These are phyloP conservation scores for Hagleromyces aurorensis DNA, from an alignment of 805 yeast species.

Conservation along the genomic window DNA sequence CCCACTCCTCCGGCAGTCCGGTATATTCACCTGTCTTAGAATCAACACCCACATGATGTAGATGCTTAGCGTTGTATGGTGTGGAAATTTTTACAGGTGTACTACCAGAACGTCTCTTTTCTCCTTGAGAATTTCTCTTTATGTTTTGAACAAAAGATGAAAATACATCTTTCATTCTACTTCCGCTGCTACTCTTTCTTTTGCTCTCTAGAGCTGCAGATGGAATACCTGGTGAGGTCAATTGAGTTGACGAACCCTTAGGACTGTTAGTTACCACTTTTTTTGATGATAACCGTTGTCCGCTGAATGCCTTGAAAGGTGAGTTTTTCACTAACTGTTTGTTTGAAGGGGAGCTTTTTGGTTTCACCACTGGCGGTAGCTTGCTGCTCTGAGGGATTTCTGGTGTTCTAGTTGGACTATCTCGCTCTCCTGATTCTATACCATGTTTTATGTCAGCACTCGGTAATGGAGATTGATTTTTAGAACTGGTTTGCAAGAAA, in stretches of 20 bases:
- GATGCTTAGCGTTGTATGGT: constrained; percentile 85
- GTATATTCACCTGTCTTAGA: constrained; percentile 77
- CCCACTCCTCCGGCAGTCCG: constrained; percentile 93
- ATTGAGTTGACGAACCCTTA: constrained; percentile 4
- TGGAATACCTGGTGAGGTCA: constrained; percentile 22
- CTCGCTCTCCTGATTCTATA: constrained; percentile 1
- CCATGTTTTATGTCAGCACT: constrained; percentile 5
- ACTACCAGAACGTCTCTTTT: constrained; percentile 34
- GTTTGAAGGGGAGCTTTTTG: constrained; percentile 4
- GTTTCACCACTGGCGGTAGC: constrained; percentile 6
- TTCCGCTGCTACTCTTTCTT: constrained; percentile 35
- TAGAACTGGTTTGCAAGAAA: constrained; percentile 4
- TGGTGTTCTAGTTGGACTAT: constrained; percentile 8
- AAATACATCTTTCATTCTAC: constrained; percentile 50
- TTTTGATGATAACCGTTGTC: constrained; percentile 1
- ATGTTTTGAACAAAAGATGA: constrained; percentile 36
- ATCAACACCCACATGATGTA: constrained; percentile 91
- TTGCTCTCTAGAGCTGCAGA: constrained; percentile 12
- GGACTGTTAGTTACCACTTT: constrained; percentile 9
- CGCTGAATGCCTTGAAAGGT: constrained; percentile 7
- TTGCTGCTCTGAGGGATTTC: constrained; percentile 7
- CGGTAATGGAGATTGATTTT: constrained; percentile 2
- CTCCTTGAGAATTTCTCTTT: constrained; percentile 23
- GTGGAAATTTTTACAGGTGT: constrained; percentile 58
- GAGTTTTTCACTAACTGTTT: constrained; percentile 6